A percentile compares a stretch with the other conserved stretches of the same genome.
phyloP scores from a whole-genome alignment of 2,329 filamentous ascomycete genomes.

The Aspergillus caelatus region DNA sequence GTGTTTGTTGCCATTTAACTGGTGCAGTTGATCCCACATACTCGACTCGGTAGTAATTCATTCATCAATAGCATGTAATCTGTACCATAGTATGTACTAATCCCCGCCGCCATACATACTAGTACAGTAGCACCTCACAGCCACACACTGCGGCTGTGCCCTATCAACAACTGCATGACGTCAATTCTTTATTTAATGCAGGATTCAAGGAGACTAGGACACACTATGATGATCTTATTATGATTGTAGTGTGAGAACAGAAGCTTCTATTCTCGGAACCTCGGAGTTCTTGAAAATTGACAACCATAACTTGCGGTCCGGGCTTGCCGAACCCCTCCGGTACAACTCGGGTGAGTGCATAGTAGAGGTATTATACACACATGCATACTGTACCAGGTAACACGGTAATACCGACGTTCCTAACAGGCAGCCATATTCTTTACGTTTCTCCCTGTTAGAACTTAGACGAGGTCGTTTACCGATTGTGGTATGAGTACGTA shows the following conservation, averaged over 20 bases:
- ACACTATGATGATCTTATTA: background rate
- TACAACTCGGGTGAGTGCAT: background rate
- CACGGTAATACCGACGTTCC: background rate
- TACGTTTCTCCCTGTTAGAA: background rate
- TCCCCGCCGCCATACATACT: background rate
- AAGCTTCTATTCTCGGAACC: conserved; percentile 5
- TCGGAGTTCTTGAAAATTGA: background rate
- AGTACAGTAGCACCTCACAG: background rate
- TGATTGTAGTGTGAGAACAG: background rate
- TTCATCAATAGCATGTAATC: too few species aligned
- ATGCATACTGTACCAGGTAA: background rate
- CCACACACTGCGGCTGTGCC: conserved; percentile 1
- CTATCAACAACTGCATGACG: background rate
- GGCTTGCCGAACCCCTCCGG: background rate
- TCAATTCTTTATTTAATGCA: background rate
- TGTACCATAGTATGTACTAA: background rate
- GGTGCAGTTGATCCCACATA: background rate
- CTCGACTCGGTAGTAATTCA: background rate
- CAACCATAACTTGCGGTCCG: background rate
- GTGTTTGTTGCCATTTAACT: background rate
- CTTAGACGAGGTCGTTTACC: background rate
- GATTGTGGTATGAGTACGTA: background rate
- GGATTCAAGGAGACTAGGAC: background rate
- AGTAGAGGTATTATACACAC: background rate
- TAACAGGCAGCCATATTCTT: conserved; percentile 15